These are phyloP conservation scores for Sugiyamaella xylanicola DNA, from an alignment of 1,139 yeast species.

Conservation along the genomic window DNA sequence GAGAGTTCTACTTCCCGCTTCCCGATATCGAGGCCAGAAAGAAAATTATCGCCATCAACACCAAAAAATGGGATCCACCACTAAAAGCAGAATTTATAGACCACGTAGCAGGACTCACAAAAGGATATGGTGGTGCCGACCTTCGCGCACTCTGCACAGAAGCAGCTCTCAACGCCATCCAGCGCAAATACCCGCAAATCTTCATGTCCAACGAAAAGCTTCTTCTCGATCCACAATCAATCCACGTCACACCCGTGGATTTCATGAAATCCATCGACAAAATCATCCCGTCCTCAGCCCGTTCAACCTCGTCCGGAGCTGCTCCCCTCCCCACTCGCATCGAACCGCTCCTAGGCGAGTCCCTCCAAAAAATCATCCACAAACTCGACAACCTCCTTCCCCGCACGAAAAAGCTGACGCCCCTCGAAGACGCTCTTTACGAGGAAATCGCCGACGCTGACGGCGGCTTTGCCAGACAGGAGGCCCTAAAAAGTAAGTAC, in stretches of 20 bases:
- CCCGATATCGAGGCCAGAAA: slow-evolving; percentile 82
- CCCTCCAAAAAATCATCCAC: slow-evolving; percentile 51
- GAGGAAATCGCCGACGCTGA: slow-evolving; percentile 62
- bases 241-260: slow-evolving; percentile 80
- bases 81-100: slow-evolving; percentile 58
- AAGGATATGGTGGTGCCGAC: slow-evolving; percentile 99
- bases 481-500: slow-evolving; percentile 53
- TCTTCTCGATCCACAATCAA: slow-evolving; percentile 66
- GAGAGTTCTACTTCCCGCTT: slow-evolving; percentile 93
- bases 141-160: slow-evolving; percentile 92
- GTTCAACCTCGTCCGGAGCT: slow-evolving; percentile 75
- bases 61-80: slow-evolving; percentile 85
- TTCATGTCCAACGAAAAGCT: slow-evolving; percentile 77
- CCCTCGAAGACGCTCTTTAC: slow-evolving; percentile 71
- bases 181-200: slow-evolving; percentile 90
- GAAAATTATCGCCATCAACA: slow-evolving; percentile 79
- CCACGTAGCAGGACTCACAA: slow-evolving; percentile 76
- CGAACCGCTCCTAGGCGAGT: slow-evolving; percentile 58
- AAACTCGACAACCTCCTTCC: slow-evolving; percentile 68
- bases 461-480: slow-evolving; percentile 69
- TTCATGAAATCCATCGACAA: slow-evolving; percentile 84
- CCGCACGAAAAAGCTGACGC: slow-evolving; percentile 55
- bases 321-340: slow-evolving; percentile 79
- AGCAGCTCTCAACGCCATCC: slow-evolving; percentile 90
- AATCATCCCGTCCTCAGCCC: slow-evolving; percentile 88